Conservation (phyloP, 441 rosid species). For the Syzygium syzygioides region DNA sequence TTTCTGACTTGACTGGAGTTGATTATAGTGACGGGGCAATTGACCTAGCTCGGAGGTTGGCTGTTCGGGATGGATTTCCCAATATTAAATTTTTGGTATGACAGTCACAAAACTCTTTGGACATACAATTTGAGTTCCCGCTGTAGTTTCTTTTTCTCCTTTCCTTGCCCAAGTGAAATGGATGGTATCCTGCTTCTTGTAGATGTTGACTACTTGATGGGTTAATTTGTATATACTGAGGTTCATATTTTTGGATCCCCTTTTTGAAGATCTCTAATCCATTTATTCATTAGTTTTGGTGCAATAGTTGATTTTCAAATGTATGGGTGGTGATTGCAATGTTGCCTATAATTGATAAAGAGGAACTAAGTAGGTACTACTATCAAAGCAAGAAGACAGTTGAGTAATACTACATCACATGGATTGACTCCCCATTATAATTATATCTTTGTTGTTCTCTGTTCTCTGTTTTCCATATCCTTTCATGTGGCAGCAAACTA, state of each 20-base stretch:
- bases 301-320: not conserved
- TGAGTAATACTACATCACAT: not conserved
- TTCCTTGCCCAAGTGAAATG: not conserved
- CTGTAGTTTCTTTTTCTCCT: not conserved
- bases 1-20: slow-evolving; percentile 80
- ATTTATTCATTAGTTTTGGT: not conserved
- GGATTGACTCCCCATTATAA: not conserved
- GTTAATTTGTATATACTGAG: not conserved
- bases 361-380: not conserved
- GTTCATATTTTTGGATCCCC: not conserved
- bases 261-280: not conserved
- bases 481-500: not conserved
- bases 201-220: not conserved
- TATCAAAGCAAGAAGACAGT: not conserved
- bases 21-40: slow-evolving; percentile 92
- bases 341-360: not conserved
- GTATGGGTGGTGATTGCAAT: not conserved
- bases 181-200: not conserved
- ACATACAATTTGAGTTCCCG: not conserved
- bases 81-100: slow-evolving; percentile 70
- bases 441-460: not conserved
- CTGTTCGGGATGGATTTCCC: slow-evolving; percentile 71
- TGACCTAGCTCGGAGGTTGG: slow-evolving; percentile 76
- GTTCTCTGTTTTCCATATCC: not conserved
- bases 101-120: not conserved